These are phyloP conservation scores for Monosporascus cannonballus DNA, from an alignment of 2,329 filamentous ascomycete species.

Conservation along the genomic window DNA sequence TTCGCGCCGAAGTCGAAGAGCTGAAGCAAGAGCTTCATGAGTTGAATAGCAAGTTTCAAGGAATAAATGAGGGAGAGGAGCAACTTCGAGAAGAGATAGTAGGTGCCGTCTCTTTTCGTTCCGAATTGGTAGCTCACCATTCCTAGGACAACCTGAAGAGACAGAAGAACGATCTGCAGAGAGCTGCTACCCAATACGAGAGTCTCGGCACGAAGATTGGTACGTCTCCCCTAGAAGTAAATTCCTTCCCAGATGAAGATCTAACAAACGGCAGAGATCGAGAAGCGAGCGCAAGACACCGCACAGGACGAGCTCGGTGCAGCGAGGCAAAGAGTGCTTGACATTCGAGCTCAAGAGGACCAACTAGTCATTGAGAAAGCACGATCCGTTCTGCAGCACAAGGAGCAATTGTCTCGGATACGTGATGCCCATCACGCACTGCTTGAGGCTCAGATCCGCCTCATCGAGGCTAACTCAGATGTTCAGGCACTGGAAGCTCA, in stretches of 20 bases:
- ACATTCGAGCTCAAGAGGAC: conserved; percentile 50
- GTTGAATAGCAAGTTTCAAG: conserved; percentile 30
- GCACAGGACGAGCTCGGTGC: conserved; percentile 26
- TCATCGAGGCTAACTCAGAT: conserved; percentile 81
- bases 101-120: conserved; percentile 11
- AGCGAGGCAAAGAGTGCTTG: conserved; percentile 38
- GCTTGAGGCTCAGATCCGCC: conserved; percentile 62
- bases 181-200: conserved; percentile 56
- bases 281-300: conserved; percentile 28
- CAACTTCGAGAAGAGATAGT: conserved; percentile 42
- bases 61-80: conserved; percentile 33
- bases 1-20: conserved; percentile 27
- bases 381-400: conserved; percentile 43
- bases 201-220: conserved; percentile 67
- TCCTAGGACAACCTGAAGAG: conserved; percentile 42
- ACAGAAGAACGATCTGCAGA: conserved; percentile 65
- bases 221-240: conserved; percentile 29
- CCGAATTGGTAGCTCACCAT: conserved; percentile 10
- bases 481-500: conserved; percentile 59
- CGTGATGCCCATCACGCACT: conserved; percentile 56
- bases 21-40: conserved; percentile 29
- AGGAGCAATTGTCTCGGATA: conserved; percentile 57
- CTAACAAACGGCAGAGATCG: conserved; percentile 23
- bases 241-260: not conserved
- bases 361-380: conserved; percentile 49